Conservation (phyloP, 2,329 filamentous ascomycete genomes). For the Clonostachys sp. region DNA sequence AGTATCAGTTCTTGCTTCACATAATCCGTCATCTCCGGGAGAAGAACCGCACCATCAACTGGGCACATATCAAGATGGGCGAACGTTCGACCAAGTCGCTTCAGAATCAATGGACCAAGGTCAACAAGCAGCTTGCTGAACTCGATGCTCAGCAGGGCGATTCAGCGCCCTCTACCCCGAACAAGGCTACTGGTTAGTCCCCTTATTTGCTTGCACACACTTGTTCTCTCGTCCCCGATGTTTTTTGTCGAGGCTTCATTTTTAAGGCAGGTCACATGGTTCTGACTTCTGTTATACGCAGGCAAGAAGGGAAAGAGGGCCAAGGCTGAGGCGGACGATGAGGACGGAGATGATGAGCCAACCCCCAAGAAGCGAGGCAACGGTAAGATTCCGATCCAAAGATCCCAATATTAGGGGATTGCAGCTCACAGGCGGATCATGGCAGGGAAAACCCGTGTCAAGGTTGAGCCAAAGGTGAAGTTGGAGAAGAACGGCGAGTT, state of each 20-base stretch:
- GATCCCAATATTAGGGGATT: no score
- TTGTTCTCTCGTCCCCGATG: neutral
- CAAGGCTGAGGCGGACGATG: no score
- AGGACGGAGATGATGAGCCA: no score
- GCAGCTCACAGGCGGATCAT: no score
- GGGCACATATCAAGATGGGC: constrained; percentile 25
- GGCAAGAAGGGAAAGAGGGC: no score
- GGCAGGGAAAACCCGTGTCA: no score
- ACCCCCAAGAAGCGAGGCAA: no score
- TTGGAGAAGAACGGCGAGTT: no score
- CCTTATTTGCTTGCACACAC: neutral
- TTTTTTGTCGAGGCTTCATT: neutral
- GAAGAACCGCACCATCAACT: constrained; percentile 25
- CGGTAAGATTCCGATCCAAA: no score
- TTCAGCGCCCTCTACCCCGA: constrained; percentile 6
- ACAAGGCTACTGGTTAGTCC: constrained; percentile 15
- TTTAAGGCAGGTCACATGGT: no score
- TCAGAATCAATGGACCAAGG: constrained; percentile 26
- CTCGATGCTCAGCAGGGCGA: constrained; percentile 16
- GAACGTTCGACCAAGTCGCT: constrained; percentile 30
- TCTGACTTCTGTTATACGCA: no score
- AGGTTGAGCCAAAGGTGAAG: no score
- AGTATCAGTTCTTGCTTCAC: constrained; percentile 28
- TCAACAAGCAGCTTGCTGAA: constrained; percentile 26
- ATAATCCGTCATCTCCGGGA: constrained; percentile 22